Percentiles rank a stretch among this genome's conserved stretches.
phyloP scores from a whole-genome alignment of 768 basidiomycete species.

The Amanita polypyramis region DNA sequence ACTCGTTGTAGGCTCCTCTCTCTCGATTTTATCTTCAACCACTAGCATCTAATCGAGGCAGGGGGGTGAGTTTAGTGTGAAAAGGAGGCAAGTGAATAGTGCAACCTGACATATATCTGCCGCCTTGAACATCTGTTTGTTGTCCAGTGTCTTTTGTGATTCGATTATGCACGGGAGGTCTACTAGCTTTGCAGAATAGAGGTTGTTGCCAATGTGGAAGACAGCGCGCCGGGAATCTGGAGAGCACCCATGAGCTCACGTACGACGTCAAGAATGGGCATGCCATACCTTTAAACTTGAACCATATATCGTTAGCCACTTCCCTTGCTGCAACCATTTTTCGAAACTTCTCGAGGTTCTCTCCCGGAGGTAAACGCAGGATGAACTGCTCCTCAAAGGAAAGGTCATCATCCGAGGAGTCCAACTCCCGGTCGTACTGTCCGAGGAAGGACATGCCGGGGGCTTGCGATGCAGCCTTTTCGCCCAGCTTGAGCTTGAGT shows the following conservation, averaged over 20 bases:
- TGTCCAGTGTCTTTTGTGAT: slow-evolving; percentile 91
- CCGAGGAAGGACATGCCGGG: slow-evolving; percentile 87
- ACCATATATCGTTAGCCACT: slow-evolving; percentile 79
- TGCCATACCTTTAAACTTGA: slow-evolving; percentile 87
- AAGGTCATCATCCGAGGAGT: slow-evolving; percentile 91
- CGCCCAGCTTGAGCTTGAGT: slow-evolving; percentile 81
- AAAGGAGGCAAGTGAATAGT: slow-evolving; percentile 7
- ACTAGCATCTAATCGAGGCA: slow-evolving; percentile 69
- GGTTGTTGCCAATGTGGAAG: slow-evolving; percentile 74
- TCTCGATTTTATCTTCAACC: slow-evolving; percentile 64
- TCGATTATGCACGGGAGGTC: slow-evolving; percentile 93
- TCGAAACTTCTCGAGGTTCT: slow-evolving; percentile 67
- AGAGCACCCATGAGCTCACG: slow-evolving; percentile 5
- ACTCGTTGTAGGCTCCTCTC: slow-evolving; percentile 54
- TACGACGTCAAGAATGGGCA: neutral
- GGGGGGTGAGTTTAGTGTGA: slow-evolving; percentile 9
- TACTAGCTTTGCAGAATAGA: slow-evolving; percentile 88
- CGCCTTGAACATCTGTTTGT: slow-evolving; percentile 96
- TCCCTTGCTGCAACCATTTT: slow-evolving; percentile 79
- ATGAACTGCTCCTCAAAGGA: slow-evolving; percentile 98
- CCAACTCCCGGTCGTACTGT: slow-evolving; percentile 86
- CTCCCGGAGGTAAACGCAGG: slow-evolving; percentile 76
- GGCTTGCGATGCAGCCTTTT: slow-evolving; percentile 69
- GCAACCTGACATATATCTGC: slow-evolving; percentile 94
- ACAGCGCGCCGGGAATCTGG: slow-evolving; percentile 84